Evolutionary conservation across 495 filamentous ascomycete genomes (phyloP), one percentile per base, ranked within the genome.

Genomic region (Penicillium bialowiezense): DNA sequence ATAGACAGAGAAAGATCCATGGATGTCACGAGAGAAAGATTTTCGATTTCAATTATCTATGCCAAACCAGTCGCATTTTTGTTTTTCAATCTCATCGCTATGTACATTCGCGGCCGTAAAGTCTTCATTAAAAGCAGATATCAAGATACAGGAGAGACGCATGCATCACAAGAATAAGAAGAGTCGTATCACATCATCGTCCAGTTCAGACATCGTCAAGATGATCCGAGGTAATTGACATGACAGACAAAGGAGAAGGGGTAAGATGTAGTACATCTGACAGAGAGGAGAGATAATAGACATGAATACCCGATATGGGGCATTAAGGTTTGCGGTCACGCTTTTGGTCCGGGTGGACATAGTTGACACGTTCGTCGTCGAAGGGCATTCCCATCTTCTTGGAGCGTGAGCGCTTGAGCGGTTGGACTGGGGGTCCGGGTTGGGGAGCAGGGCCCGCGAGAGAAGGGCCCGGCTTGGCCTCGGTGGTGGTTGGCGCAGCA

Each of bases 301-400:
- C 17, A 23, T 15, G 23, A 31, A 9, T 39, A 31, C 18, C 15
- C 17, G 3, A 7, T 13, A 37, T 29, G 17, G 44, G 19, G 4
- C 13, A 28, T 23, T 28, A 31, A 8, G 49, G 49, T 50, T 62
- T 60, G n/a, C 40, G 56, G 40, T 55, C 44, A 41, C 59, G 57
- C 51, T 66, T 62, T 33, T 65, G 59, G 20, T 67, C 58, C 1
- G 76, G 71, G 52, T 65, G 74, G 17, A 68, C 70, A 57, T 79
- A 78, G 41, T 65, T 72, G 24, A 80, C 75, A 19, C 71, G 77
- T 35, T 70, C 71, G 40, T 75, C 68, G 15, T 70, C 67, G 37
- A 76, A 67, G 35, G 72, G 75, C 28, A 70, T 81, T 43, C 60
- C 66, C 40, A 78, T 60, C 48, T 75, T 75, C 40, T 75, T 69